A percentile compares a stretch with the other conserved stretches of the same genome.
These are phyloP conservation scores for Sequoiadendron giganteum DNA, from an alignment of 75 land plant species.

Conservation along the genomic window DNA sequence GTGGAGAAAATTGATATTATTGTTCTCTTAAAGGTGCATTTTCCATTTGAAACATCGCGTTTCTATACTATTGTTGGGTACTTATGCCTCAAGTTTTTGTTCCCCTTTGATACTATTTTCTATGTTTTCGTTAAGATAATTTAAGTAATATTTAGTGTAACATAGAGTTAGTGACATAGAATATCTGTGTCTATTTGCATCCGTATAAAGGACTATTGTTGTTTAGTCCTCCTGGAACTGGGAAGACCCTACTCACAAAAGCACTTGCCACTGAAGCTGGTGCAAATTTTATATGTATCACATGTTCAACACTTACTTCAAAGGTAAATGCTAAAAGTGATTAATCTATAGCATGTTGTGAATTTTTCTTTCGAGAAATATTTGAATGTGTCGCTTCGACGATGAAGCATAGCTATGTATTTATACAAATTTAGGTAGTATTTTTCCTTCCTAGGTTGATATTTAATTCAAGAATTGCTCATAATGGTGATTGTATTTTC, in stretches of 20 bases:
- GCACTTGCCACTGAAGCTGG: slow-evolving; percentile 99
- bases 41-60: not conserved
- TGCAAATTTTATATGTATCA: slow-evolving; percentile 95
- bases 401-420: not conserved
- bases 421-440: not conserved
- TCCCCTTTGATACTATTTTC: not conserved
- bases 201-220: slow-evolving; percentile 97
- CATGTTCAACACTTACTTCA: slow-evolving; percentile 92
- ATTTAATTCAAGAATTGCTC: not conserved
- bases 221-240: slow-evolving; percentile 98
- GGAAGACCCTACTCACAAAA: slow-evolving; percentile 97
- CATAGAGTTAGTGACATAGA: not conserved
- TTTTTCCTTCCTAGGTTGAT: not conserved
- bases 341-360: not conserved
- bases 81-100: not conserved
- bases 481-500: not conserved
- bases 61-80: not conserved
- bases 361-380: not conserved
- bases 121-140: not conserved
- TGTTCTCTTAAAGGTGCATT: not conserved
- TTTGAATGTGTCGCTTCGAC: not conserved
- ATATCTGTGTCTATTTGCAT: slow-evolving; percentile 36
- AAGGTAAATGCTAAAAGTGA: slow-evolving; percentile 45
- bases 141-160: not conserved
- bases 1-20: not conserved